Percentiles rank a stretch among this genome's conserved stretches.
Evolutionary conservation across 2,329 filamentous ascomycete genomes (phyloP).

Genomic region (Sordariomycetes sp.): DNA sequence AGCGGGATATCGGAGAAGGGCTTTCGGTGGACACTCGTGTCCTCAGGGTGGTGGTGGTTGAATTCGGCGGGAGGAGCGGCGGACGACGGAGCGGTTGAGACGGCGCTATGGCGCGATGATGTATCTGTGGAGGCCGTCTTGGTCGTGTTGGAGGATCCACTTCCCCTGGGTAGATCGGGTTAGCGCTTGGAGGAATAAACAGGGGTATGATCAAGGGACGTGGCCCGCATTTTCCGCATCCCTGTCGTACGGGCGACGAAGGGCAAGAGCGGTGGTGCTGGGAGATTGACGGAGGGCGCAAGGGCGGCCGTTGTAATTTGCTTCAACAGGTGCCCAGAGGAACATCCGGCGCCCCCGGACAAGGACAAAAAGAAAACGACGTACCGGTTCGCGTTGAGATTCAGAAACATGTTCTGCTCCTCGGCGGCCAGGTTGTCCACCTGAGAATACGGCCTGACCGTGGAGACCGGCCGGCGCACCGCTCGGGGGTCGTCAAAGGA

Average conservation of each 20-base stretch:
- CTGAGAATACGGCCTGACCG: conserved; percentile 19
- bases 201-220: background rate
- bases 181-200: background rate
- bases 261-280: background rate
- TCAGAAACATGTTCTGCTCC: conserved; percentile 49
- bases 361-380: conserved; percentile 16
- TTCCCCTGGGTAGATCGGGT: conserved; percentile 7
- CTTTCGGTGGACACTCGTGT: conserved; percentile 16
- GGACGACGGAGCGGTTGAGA: conserved; percentile 50
- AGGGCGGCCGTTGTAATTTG: background rate
- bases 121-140: conserved; percentile 49
- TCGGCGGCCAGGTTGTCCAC: conserved; percentile 25
- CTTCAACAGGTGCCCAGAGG: background rate
- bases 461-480: conserved; percentile 25
- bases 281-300: background rate
- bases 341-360: background rate
- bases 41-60: conserved; percentile 3
- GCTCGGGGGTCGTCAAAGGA: conserved; percentile 40
- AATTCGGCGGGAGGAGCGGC: conserved; percentile 20
- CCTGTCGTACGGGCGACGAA: background rate
- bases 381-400: conserved; percentile 44
- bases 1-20: conserved; percentile 24
- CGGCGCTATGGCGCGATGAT: conserved; percentile 51
- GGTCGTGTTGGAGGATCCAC: conserved; percentile 48
- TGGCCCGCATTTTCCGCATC: background rate